Percentiles rank a stretch among this genome's conserved stretches.
phyloP scores from a whole-genome alignment of 2,329 filamentous ascomycete genomes.

The Gaeumannomyces tritici region DNA sequence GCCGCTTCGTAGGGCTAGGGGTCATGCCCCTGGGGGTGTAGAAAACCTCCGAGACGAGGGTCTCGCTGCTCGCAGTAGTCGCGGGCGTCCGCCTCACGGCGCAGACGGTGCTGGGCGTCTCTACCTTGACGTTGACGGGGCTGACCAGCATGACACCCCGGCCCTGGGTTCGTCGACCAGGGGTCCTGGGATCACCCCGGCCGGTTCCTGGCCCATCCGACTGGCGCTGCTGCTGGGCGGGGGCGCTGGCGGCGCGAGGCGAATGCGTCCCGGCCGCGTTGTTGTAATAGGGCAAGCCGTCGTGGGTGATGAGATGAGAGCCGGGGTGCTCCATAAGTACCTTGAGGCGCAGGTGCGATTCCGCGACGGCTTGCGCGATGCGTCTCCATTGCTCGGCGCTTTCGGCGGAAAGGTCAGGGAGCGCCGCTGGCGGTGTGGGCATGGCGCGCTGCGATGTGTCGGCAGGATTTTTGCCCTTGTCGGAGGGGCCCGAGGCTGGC shows the following conservation, averaged over 20 bases:
- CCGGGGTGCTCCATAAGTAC: neutral
- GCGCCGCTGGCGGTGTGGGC: too few relatives aligned
- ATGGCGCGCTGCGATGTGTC: neutral
- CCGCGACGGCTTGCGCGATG: neutral
- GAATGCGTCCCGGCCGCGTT: too few relatives aligned
- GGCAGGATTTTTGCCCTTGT: too few relatives aligned
- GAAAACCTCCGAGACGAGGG: too few relatives aligned
- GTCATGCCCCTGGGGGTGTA: too few relatives aligned
- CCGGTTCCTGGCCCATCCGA: too few relatives aligned
- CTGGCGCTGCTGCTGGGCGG: too few relatives aligned
- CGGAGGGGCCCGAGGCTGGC: too few relatives aligned
- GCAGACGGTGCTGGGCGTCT: neutral
- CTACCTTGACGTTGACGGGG: neutral
- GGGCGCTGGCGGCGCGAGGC: too few relatives aligned
- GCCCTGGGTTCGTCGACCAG: too few relatives aligned
- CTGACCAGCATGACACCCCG: neutral
- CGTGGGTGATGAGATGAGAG: neutral
- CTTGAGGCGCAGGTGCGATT: neutral
- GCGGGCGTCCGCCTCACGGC: neutral
- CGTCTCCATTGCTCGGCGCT: neutral
- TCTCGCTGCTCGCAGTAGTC: too few relatives aligned
- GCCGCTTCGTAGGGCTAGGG: too few relatives aligned
- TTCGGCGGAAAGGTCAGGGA: neutral
- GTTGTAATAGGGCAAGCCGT: neutral
- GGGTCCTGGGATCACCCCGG: neutral